Evolutionary conservation across 176 grass and related monocot species (phyloP).

Genomic region (Triticum aestivum): DNA sequence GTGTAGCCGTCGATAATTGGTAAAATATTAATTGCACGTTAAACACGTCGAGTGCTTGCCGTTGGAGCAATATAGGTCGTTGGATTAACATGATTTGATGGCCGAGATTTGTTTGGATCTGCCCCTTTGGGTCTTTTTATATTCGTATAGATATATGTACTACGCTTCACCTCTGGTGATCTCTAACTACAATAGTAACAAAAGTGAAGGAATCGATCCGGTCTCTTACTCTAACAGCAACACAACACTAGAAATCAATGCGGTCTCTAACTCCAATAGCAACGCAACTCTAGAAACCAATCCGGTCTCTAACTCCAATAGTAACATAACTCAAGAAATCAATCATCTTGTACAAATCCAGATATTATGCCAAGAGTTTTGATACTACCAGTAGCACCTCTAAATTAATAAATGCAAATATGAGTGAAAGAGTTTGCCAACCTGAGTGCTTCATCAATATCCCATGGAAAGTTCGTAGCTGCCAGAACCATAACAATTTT

Average conservation of each 20-base stretch:
- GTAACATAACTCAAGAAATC: slow-evolving; percentile 25
- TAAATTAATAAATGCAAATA: slow-evolving; percentile 29
- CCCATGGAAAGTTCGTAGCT: slow-evolving; percentile 97
- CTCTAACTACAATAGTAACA: too few species aligned
- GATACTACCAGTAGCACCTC: neutral
- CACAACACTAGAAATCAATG: neutral
- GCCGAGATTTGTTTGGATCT: too few species aligned
- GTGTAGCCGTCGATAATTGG: too few species aligned
- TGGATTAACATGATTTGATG: too few species aligned
- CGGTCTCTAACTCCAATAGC: too few species aligned
- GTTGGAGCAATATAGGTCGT: too few species aligned
- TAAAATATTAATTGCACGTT: too few species aligned
- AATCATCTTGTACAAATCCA: neutral
- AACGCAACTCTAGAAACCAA: too few species aligned
- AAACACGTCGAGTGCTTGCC: too few species aligned
- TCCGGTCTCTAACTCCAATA: neutral
- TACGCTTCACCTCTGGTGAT: neutral
- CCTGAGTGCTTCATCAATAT: slow-evolving; percentile 98
- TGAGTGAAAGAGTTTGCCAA: slow-evolving; percentile 25
- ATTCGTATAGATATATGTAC: neutral
- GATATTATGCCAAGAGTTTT: neutral
- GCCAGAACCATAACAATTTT: slow-evolving; percentile 99
- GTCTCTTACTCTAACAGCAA: neutral
- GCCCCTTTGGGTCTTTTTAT: too few species aligned
- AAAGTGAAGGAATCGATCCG: too few species aligned